These are phyloP conservation scores for Termitomyces sp. DNA, from an alignment of 1,284 basidiomycete genomes.

Conservation along the genomic window DNA sequence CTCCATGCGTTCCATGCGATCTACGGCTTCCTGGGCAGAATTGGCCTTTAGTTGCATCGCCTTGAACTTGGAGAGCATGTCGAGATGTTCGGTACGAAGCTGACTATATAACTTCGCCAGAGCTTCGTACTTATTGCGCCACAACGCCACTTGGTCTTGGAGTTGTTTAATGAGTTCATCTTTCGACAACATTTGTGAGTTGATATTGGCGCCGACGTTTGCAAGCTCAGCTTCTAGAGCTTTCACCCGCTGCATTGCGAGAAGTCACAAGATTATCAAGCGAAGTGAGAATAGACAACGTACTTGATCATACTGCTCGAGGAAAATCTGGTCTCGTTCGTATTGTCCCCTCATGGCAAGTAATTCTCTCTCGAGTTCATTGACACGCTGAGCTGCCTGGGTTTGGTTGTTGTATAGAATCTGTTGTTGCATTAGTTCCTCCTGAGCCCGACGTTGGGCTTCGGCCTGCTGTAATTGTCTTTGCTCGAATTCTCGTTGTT, in stretches of 20 bases:
- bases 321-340: slow-evolving; percentile 95
- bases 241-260: slow-evolving; percentile 75
- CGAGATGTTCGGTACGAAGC: slow-evolving; percentile 93
- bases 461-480: slow-evolving; percentile 87
- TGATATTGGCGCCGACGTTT: slow-evolving; percentile 76
- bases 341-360: slow-evolving; percentile 95
- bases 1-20: slow-evolving; percentile 99
- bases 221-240: slow-evolving; percentile 90
- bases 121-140: slow-evolving; percentile 99
- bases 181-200: slow-evolving; percentile 86
- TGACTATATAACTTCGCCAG: slow-evolving; percentile 99
- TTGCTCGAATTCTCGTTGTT: slow-evolving; percentile 88
- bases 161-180: slow-evolving; percentile 95
- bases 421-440: slow-evolving; percentile 80
- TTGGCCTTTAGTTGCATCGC: slow-evolving; percentile 97
- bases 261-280: neutral
- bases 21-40: slow-evolving; percentile 98
- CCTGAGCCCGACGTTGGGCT: slow-evolving; percentile 84
- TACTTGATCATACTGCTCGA: slow-evolving; percentile 96
- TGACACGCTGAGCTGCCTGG: slow-evolving; percentile 61
- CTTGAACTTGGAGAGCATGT: slow-evolving; percentile 97
- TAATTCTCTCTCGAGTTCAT: slow-evolving; percentile 87
- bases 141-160: slow-evolving; percentile 94
- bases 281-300: slow-evolving; percentile 44
- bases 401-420: slow-evolving; percentile 72